Evolutionary conservation across 306 rosid genomes (phyloP), one percentile per base, ranked within the genome.

Genomic region (Cercis canadensis): DNA sequence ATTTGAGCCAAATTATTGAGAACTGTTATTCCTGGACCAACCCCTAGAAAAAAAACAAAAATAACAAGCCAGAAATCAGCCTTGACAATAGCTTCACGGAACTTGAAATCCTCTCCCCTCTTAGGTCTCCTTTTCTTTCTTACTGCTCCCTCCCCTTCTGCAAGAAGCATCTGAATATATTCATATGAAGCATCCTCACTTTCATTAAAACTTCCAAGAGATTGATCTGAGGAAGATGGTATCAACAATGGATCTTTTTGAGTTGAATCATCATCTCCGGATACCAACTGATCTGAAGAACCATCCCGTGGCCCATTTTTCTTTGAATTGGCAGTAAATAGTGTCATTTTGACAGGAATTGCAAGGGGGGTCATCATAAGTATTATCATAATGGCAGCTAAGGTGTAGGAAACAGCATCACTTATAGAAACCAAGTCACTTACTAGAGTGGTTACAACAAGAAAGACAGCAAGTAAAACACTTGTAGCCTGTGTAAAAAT

Each of bases 51-150:
- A 69, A 82, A 90, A 57, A 78, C 64, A 83, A 85, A 69, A 96
- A 97, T 90, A 66, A 88, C 92, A 72, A 92, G 84, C 98, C 98
- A 92, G 72, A 92, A 92, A 78, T 92, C 98, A 44, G 96, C 96
- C 83, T 90, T 92, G 71, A 88, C n/a, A 7, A 92, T 16, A 15
- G 87, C 97, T 74, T 92, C 91, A 4, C 47, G 68, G 52, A 90
- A 53, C 80, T 70, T 85, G 83, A 92, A 92, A 87, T 92, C 98
- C 72, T 92, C 98, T 24, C 98, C 97, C 57, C 98, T 80, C 65
- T 71, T 90, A 51, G 98, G 96, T 53, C 83, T 87, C 75, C 81
- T 87, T 78, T 78, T 92, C 85, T 77, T 82, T 80, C 81, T 87
- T 18, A 92, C 78, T 3, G 93, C 98, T 63, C 96, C 98, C 65